These are phyloP conservation scores for Anthostomella pinea DNA, from an alignment of 2,329 filamentous ascomycete genomes.

Conservation along the genomic window DNA sequence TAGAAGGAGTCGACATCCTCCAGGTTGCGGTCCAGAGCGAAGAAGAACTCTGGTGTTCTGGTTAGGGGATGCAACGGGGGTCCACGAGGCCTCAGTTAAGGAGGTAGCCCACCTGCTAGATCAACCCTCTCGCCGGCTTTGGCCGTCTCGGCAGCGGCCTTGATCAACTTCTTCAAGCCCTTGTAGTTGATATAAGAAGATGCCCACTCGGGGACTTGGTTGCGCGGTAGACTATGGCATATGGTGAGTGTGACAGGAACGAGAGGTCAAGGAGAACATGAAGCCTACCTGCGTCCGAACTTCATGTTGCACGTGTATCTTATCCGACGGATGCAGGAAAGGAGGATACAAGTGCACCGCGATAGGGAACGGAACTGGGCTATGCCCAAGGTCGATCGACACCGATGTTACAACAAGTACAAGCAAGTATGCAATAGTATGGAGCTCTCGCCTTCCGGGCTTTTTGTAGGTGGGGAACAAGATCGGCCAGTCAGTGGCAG, in stretches of 20 bases:
- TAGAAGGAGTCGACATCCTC: slow-evolving; percentile 97
- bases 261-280: slow-evolving; percentile 12
- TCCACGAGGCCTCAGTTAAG: slow-evolving; percentile 29
- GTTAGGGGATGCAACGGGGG: slow-evolving; percentile 38
- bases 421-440: too few relatives aligned
- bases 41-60: slow-evolving; percentile 78
- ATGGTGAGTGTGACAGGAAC: slow-evolving; percentile 16
- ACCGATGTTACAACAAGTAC: too few relatives aligned
- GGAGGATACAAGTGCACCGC: slow-evolving; percentile 1
- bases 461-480: too few relatives aligned
- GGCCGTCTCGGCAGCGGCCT: slow-evolving; percentile 64
- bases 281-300: slow-evolving; percentile 58
- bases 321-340: slow-evolving; percentile 2
- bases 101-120: slow-evolving; percentile 73
- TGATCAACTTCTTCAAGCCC: slow-evolving; percentile 92
- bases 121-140: slow-evolving; percentile 75
- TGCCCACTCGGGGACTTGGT: slow-evolving; percentile 86
- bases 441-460: too few relatives aligned
- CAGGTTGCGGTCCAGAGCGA: slow-evolving; percentile 91
- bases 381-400: too few relatives aligned
- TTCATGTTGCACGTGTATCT: slow-evolving; percentile 47
- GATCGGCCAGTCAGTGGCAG: too few relatives aligned
- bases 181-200: slow-evolving; percentile 86
- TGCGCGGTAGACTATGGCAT: slow-evolving; percentile 63
- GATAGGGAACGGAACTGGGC: too few relatives aligned